Conservation (phyloP, 2,329 filamentous ascomycete genomes). For the Trichoderma lentiforme region DNA sequence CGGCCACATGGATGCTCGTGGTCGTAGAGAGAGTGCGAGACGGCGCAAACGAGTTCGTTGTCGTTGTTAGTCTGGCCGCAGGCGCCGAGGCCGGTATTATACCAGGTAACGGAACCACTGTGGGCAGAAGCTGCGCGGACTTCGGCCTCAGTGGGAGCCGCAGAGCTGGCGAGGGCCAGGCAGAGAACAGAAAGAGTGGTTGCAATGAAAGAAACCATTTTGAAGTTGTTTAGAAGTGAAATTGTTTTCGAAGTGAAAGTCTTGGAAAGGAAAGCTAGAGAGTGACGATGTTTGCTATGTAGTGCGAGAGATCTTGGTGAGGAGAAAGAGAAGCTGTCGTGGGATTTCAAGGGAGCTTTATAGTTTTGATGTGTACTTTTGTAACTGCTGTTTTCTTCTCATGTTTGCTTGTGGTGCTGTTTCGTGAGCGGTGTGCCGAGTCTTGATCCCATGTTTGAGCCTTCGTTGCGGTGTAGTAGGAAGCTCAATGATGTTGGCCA, state of each 20-base stretch:
- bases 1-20: constrained; percentile 56
- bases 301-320: not conserved
- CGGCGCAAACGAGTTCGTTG: constrained; percentile 60
- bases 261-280: not conserved
- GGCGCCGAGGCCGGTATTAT: constrained; percentile 61
- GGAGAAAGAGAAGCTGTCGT: not conserved
- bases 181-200: not conserved
- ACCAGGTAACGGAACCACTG: constrained; percentile 46
- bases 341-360: constrained; percentile 9
- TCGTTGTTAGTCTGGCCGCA: constrained; percentile 59
- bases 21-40: constrained; percentile 67
- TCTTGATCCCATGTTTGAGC: not conserved
- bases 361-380: not conserved
- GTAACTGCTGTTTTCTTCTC: not conserved
- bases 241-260: not conserved
- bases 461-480: not conserved
- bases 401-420: not conserved
- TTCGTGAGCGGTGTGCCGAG: not conserved
- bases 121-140: not conserved
- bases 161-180: constrained; percentile 10
- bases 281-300: not conserved
- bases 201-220: constrained; percentile 15
- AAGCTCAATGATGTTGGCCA: not conserved
- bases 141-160: constrained; percentile 6
- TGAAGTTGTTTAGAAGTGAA: not conserved